Percentiles rank a stretch among this genome's conserved stretches.
Conservation (phyloP, 1,284 basidiomycete genomes). For the Trichosporon inkin region DNA sequence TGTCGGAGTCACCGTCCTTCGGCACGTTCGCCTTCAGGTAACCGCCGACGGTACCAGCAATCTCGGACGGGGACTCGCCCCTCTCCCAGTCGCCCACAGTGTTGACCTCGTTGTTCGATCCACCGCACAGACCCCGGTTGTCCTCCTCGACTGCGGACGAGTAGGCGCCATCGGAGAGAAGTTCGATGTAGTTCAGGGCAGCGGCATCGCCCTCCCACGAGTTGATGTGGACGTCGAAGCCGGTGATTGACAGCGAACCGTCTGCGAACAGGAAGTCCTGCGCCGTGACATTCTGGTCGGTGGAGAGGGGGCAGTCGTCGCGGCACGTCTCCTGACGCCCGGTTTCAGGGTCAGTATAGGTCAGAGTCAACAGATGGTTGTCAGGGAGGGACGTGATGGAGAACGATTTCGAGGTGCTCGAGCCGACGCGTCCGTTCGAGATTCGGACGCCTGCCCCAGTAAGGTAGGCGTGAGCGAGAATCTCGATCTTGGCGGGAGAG, state of each 20-base stretch:
- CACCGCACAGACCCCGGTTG: conserved; percentile 54
- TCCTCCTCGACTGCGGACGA: conserved; percentile 21
- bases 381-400: conserved; percentile 82
- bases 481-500: conserved; percentile 65
- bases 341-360: conserved; percentile 70
- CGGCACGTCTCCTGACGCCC: conserved; percentile 69
- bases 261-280: conserved; percentile 68
- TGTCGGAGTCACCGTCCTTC: conserved; percentile 53
- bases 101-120: conserved; percentile 37
- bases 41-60: conserved; percentile 71
- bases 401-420: conserved; percentile 78
- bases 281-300: conserved; percentile 61
- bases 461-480: conserved; percentile 65
- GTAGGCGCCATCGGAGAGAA: conserved; percentile 72
- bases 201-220: conserved; percentile 70
- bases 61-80: conserved; percentile 62
- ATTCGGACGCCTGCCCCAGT: conserved; percentile 68
- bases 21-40: conserved; percentile 67
- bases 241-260: conserved; percentile 58
- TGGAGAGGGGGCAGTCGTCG: conserved; percentile 67
- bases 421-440: conserved; percentile 79
- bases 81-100: conserved; percentile 67
- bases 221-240: conserved; percentile 70
- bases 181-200: conserved; percentile 81
- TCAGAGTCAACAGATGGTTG: conserved; percentile 70